Percentiles rank a stretch among this genome's conserved stretches.
These are phyloP conservation scores for Pontederia crassipes DNA, from an alignment of 176 grass and related monocot genomes.

Conservation along the genomic window DNA sequence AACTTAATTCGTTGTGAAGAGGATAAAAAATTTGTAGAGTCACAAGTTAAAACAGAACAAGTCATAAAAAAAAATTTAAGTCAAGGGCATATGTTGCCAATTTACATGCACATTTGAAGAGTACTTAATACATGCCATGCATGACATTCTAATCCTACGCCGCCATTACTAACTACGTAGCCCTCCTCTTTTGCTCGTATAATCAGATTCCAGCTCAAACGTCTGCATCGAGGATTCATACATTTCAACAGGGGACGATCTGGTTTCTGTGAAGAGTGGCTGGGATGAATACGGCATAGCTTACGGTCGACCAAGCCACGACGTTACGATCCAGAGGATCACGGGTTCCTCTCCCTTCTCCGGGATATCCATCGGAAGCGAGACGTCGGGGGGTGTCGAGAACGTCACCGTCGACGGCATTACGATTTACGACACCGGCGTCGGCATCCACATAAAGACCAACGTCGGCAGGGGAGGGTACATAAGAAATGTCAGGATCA, in stretches of 20 bases:
- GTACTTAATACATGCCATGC: too few relatives aligned
- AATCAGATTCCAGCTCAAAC: slow-evolving; percentile 36
- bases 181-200: not conserved
- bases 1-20: not conserved
- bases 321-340: not conserved
- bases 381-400: slow-evolving; percentile 3
- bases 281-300: slow-evolving; percentile 1
- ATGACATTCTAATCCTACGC: too few relatives aligned
- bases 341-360: slow-evolving; percentile 3
- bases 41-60: too few relatives aligned
- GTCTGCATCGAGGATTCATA: slow-evolving; percentile 1
- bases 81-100: too few relatives aligned
- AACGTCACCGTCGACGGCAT: slow-evolving; percentile 2
- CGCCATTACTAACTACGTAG: too few relatives aligned
- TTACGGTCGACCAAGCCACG: not conserved
- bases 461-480: not conserved
- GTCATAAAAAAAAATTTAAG: too few relatives aligned
- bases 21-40: too few relatives aligned
- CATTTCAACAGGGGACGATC: not conserved
- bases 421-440: not conserved
- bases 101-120: too few relatives aligned
- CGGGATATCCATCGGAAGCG: not conserved
- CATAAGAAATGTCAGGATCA: not conserved
- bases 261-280: not conserved
- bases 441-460: slow-evolving; percentile 12